These are phyloP conservation scores for Abortiporus biennis DNA, from an alignment of 1,284 basidiomycete genomes.

Conservation along the genomic window DNA sequence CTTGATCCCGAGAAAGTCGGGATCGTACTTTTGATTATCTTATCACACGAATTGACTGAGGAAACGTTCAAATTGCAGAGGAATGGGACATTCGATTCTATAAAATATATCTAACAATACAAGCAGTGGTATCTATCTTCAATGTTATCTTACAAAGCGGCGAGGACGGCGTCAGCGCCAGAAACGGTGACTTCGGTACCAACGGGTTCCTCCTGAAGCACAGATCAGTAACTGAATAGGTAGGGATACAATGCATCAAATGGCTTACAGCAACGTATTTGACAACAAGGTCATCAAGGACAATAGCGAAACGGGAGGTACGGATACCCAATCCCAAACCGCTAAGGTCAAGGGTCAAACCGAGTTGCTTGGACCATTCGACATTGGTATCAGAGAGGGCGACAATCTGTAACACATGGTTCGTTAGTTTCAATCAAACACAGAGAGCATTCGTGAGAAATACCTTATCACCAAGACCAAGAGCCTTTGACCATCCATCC, in stretches of 20 bases:
- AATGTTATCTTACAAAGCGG: conserved; percentile 14
- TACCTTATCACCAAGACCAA: conserved; percentile 69
- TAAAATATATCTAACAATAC: too few relatives aligned
- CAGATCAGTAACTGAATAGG: not conserved
- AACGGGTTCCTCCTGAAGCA: conserved; percentile 42
- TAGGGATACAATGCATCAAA: not conserved
- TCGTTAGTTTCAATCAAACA: conserved; percentile 2
- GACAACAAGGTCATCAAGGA: conserved; percentile 68
- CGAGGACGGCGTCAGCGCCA: conserved; percentile 60
- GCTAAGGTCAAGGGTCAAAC: conserved; percentile 57
- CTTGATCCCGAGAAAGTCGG: too few relatives aligned
- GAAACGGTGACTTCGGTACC: conserved; percentile 52
- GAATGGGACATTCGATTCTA: too few relatives aligned
- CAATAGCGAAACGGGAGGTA: conserved; percentile 64
- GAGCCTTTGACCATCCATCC: conserved; percentile 69
- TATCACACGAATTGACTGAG: too few relatives aligned
- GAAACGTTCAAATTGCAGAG: too few relatives aligned
- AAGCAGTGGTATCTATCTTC: too few relatives aligned
- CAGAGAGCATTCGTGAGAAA: too few relatives aligned
- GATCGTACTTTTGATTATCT: too few relatives aligned
- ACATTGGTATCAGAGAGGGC: conserved; percentile 60
- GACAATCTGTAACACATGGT: conserved; percentile 39
- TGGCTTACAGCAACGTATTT: conserved; percentile 52
- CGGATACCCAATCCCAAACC: conserved; percentile 63
- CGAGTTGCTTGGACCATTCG: conserved; percentile 59